phyloP scores from a whole-genome alignment of 2,329 filamentous ascomycete genomes.

The Fusarium armeniacum region DNA sequence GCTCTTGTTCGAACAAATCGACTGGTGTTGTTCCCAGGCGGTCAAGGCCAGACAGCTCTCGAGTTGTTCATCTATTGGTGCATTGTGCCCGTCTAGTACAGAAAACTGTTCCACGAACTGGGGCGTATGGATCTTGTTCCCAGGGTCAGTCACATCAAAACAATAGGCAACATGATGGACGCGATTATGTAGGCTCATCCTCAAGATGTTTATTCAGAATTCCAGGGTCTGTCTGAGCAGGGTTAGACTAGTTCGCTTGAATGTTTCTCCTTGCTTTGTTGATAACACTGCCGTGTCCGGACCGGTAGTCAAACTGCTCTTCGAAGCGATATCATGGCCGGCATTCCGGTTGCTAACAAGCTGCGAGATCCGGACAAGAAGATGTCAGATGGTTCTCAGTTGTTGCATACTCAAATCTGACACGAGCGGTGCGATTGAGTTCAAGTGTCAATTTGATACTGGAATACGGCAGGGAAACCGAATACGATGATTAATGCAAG shows the following conservation, averaged over 20 bases:
- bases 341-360: conserved; percentile 7
- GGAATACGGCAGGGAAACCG: conserved; percentile 4
- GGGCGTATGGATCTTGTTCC: too few relatives aligned
- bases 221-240: background rate
- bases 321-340: background rate
- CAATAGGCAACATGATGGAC: background rate
- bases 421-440: background rate
- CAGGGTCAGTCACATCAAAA: background rate
- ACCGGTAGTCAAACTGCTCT: conserved; percentile 6
- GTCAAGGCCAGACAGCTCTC: background rate
- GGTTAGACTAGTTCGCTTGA: conserved; percentile 17
- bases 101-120: too few relatives aligned
- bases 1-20: background rate
- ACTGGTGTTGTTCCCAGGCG: background rate
- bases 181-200: too few relatives aligned
- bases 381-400: conserved; percentile 1
- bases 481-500: conserved; percentile 33
- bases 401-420: conserved; percentile 26
- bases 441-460: background rate
- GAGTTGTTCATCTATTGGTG: background rate
- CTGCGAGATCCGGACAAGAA: conserved; percentile 7
- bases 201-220: conserved; percentile 11
- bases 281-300: conserved; percentile 11
- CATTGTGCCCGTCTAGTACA: background rate
- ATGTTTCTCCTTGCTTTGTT: conserved; percentile 13